Evolutionary conservation across 139 green algal species (phyloP).

Genomic region (Spirogloea muscicola): DNA sequence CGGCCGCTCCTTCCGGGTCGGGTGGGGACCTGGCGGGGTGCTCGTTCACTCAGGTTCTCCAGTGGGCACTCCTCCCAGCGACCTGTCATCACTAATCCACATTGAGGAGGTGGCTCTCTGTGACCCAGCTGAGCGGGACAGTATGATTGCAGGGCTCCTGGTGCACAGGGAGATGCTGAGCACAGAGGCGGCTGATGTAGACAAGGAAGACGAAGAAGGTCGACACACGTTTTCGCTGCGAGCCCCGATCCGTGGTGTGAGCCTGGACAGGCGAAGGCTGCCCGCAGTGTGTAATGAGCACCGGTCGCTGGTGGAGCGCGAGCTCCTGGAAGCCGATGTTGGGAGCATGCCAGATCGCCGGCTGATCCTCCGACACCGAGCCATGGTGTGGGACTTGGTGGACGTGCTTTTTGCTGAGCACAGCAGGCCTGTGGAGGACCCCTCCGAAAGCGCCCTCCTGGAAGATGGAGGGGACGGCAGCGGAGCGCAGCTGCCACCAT

Average conservation of each 20-base stretch:
- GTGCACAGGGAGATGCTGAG: constrained; percentile 33
- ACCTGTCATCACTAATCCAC: constrained; percentile 11
- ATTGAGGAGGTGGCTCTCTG: constrained; percentile 27
- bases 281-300: background rate
- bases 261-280: background rate
- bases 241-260: background rate
- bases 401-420: constrained; percentile 58
- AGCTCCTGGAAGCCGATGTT: background rate
- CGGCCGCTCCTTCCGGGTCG: constrained; percentile 63
- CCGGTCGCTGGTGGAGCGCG: background rate
- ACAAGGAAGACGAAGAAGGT: constrained; percentile 12
- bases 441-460: no score
- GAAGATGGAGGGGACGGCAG: no score
- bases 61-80: background rate
- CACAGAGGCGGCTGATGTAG: constrained; percentile 19
- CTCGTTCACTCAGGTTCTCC: constrained; percentile 50
- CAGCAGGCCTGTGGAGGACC: no score
- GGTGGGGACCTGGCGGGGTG: constrained; percentile 66
- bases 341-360: background rate
- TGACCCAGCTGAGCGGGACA: background rate
- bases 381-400: constrained; percentile 67
- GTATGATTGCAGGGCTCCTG: constrained; percentile 10
- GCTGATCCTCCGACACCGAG: constrained; percentile 53
- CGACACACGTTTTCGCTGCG: background rate
- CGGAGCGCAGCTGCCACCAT: no score